These are phyloP conservation scores for Mycena amicta DNA, from an alignment of 768 basidiomycete species.

Conservation along the genomic window DNA sequence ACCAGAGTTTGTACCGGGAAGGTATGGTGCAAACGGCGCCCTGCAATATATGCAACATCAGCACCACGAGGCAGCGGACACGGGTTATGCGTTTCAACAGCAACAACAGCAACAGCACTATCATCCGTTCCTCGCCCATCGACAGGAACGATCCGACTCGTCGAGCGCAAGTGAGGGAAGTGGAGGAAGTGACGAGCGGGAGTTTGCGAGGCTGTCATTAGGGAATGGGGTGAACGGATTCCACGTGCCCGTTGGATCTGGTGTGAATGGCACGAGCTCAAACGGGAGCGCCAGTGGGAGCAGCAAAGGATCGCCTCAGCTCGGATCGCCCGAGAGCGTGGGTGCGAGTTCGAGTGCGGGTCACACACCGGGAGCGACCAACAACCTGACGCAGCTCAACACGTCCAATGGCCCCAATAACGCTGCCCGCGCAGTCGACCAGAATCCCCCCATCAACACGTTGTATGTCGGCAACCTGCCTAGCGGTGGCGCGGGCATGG, in stretches of 20 bases:
- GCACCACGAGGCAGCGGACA: not conserved
- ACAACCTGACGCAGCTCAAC: not conserved
- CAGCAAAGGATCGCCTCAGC: conserved; percentile 65
- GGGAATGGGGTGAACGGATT: not conserved
- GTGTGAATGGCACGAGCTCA: conserved; percentile 31
- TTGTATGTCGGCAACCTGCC: conserved; percentile 98
- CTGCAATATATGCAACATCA: not conserved
- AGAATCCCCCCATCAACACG: conserved; percentile 99
- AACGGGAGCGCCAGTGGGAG: conserved; percentile 55
- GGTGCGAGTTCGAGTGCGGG: conserved; percentile 48
- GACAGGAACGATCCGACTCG: conserved; percentile 17
- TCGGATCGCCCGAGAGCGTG: conserved; percentile 71
- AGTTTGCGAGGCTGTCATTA: not conserved
- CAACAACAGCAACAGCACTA: not conserved
- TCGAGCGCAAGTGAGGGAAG: conserved; percentile 11
- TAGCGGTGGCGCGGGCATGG: conserved; percentile 61
- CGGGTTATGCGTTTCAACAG: no score
- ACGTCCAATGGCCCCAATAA: not conserved
- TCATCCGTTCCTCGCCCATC: conserved; percentile 2
- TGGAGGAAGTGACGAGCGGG: not conserved
- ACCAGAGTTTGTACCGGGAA: conserved; percentile 5
- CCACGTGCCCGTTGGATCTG: not conserved
- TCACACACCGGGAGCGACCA: not conserved
- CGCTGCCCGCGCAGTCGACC: conserved; percentile 63
- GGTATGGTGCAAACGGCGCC: conserved; percentile 2